A percentile compares a stretch with the other conserved stretches of the same genome.
Evolutionary conservation across 805 yeast genomes (phyloP).

Genomic region (Kodamaea neixiangensis): DNA sequence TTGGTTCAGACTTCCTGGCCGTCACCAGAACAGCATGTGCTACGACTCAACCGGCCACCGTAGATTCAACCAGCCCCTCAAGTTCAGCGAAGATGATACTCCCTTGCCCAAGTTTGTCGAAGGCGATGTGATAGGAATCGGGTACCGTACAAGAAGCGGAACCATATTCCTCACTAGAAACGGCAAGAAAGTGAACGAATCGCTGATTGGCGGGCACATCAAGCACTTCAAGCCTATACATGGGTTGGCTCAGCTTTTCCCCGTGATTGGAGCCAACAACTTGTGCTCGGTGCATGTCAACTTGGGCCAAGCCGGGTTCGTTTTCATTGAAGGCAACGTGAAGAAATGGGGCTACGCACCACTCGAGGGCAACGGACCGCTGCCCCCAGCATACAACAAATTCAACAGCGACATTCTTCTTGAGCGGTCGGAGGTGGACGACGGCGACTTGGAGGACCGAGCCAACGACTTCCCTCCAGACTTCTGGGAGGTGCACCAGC

Average conservation of each 20-base stretch:
- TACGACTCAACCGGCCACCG: constrained; percentile 86
- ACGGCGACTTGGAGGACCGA: constrained; percentile 44
- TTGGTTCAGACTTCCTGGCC: constrained; percentile 88
- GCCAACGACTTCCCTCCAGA: constrained; percentile 58
- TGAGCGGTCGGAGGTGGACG: constrained; percentile 61
- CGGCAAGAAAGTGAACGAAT: constrained; percentile 85
- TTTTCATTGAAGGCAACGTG: constrained; percentile 88
- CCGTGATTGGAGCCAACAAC: constrained; percentile 86
- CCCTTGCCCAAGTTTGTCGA: constrained; percentile 62
- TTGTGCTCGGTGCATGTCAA: constrained; percentile 84
- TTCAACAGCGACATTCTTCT: constrained; percentile 76
- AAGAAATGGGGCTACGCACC: constrained; percentile 97
- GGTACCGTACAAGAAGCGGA: constrained; percentile 79
- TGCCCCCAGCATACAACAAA: constrained; percentile 90
- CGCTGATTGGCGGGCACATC: constrained; percentile 76
- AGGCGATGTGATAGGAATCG: constrained; percentile 94
- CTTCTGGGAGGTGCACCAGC: constrained; percentile 46
- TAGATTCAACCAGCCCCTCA: constrained; percentile 77
- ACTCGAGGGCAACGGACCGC: constrained; percentile 80
- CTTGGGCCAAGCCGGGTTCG: constrained; percentile 87
- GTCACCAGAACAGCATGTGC: constrained; percentile 80
- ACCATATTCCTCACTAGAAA: constrained; percentile 91
- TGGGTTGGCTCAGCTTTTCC: constrained; percentile 57
- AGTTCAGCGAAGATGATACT: constrained; percentile 27
- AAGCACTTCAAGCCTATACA: constrained; percentile 61